These are phyloP conservation scores for Berkeleyomyces basicola DNA, from an alignment of 2,329 filamentous ascomycete genomes.

Conservation along the genomic window DNA sequence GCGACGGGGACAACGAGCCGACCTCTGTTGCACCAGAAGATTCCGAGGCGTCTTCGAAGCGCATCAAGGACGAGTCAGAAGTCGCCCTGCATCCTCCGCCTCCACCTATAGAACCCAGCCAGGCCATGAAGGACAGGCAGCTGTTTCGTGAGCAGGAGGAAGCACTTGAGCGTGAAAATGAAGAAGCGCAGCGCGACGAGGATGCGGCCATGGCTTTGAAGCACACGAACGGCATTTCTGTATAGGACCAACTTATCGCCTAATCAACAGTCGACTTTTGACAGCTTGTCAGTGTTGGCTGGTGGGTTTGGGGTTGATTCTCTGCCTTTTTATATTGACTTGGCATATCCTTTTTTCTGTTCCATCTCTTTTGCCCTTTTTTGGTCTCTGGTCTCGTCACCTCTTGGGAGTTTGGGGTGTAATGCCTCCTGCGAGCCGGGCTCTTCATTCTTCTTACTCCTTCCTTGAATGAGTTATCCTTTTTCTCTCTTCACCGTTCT, in stretches of 20 bases:
- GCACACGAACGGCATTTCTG: not conserved
- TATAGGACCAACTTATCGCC: slow-evolving; percentile 14
- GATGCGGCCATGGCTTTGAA: slow-evolving; percentile 24
- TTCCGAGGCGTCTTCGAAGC: slow-evolving; percentile 24
- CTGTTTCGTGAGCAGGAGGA: slow-evolving; percentile 32
- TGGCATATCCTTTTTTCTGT: not conserved
- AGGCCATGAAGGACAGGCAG: slow-evolving; percentile 26
- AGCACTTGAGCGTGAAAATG: slow-evolving; percentile 34
- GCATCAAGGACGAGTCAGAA: slow-evolving; percentile 29
- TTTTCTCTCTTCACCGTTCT: not conserved
- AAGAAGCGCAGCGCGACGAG: slow-evolving; percentile 36
- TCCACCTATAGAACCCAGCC: slow-evolving; percentile 25
- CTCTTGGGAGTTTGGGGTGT: not conserved
- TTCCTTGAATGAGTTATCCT: not conserved
- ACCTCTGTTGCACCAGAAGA: slow-evolving; percentile 12
- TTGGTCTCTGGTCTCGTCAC: not conserved
- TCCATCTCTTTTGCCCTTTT: slow-evolving; percentile 3
- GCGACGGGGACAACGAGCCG: slow-evolving; percentile 29
- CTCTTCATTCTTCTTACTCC: not conserved
- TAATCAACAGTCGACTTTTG: not conserved
- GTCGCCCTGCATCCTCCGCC: slow-evolving; percentile 31
- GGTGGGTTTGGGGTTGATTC: not conserved
- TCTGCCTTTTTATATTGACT: not conserved
- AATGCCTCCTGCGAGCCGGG: not conserved
- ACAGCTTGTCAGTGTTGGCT: not conserved